These are phyloP conservation scores for Phlyctochytrium bullatum DNA, from an alignment of 192 early-diverging fungal species.

Conservation along the genomic window DNA sequence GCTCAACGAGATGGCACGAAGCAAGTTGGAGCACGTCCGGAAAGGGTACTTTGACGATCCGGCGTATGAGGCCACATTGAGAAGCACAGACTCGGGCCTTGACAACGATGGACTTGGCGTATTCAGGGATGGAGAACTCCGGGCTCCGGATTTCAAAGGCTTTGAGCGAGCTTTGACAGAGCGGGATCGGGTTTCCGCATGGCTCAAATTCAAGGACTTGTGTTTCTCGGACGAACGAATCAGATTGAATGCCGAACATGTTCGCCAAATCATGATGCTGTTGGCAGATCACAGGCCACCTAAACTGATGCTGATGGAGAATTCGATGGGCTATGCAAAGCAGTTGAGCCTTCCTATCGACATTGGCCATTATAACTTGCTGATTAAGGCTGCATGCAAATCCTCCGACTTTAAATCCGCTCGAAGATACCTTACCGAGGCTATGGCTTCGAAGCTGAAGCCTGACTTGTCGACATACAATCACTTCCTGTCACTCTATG, in stretches of 20 bases:
- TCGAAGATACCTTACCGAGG: background rate
- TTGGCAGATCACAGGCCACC: conserved; percentile 21
- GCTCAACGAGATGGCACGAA: no score
- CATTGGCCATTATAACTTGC: conserved; percentile 21
- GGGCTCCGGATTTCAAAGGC: conserved; percentile 26
- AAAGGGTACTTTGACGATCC: no score
- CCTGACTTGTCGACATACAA: conserved; percentile 42
- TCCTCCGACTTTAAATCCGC: conserved; percentile 22
- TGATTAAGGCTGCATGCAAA: conserved; percentile 17
- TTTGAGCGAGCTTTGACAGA: conserved; percentile 24
- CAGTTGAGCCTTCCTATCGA: conserved; percentile 19
- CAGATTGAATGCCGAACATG: conserved; percentile 18
- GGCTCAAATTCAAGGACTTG: conserved; percentile 36
- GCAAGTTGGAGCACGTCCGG: no score
- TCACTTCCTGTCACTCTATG: conserved; percentile 29
- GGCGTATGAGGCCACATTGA: no score
- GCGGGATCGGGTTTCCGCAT: conserved; percentile 20
- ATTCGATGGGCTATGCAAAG: conserved; percentile 16
- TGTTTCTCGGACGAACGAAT: conserved; percentile 20
- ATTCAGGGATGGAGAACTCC: background rate
- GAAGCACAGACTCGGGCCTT: no score
- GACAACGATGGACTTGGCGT: no score
- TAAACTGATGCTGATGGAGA: conserved; percentile 17
- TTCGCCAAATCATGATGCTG: conserved; percentile 18
- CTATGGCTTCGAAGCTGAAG: conserved; percentile 8